These are phyloP conservation scores for Exidia glandulosa DNA, from an alignment of 768 basidiomycete genomes.

Conservation along the genomic window DNA sequence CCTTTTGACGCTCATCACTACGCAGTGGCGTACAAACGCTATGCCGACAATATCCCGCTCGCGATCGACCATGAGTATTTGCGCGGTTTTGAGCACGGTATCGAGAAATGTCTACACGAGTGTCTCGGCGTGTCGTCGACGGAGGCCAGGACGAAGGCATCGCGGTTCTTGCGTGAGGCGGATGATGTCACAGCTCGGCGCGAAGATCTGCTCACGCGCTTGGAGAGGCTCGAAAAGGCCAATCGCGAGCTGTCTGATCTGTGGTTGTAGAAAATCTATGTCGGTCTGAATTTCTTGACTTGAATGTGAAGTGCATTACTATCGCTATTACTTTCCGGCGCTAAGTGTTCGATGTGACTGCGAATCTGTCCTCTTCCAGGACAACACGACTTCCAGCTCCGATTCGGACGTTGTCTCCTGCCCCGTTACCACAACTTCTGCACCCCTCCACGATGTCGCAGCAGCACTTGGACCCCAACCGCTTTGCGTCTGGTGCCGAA, in stretches of 20 bases:
- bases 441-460: too few relatives aligned
- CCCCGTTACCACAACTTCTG: too few relatives aligned
- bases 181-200: neutral
- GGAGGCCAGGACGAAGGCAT: neutral
- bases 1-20: neutral
- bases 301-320: too few relatives aligned
- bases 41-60: constrained; percentile 45
- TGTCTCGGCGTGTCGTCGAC: constrained; percentile 27
- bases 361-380: too few relatives aligned
- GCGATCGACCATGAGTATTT: constrained; percentile 48
- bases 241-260: neutral
- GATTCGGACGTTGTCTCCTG: too few relatives aligned
- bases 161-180: neutral
- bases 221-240: neutral
- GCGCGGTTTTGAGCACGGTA: constrained; percentile 34
- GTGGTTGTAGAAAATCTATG: too few relatives aligned
- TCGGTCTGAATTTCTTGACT: too few relatives aligned
- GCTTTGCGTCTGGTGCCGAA: too few relatives aligned
- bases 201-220: neutral
- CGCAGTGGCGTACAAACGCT: constrained; percentile 50
- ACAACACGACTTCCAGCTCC: too few relatives aligned
- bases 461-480: too few relatives aligned
- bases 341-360: too few relatives aligned
- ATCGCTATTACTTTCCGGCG: too few relatives aligned
- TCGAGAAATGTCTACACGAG: constrained; percentile 34